These are phyloP conservation scores for Mycena indigotica DNA, from an alignment of 768 basidiomycete genomes.

Conservation along the genomic window DNA sequence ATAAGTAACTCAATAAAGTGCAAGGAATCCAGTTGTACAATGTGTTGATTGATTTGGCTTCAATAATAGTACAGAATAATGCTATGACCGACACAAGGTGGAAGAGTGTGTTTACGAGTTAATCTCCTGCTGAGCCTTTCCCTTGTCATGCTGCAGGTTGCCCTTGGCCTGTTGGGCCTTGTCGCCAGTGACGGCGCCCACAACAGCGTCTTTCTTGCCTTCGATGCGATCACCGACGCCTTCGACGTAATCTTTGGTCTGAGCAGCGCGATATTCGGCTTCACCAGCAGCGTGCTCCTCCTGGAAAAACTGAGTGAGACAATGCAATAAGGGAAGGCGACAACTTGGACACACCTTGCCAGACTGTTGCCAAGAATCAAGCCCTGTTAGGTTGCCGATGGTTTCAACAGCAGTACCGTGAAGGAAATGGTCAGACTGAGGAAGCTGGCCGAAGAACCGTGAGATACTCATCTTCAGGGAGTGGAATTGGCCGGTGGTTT, in stretches of 20 bases:
- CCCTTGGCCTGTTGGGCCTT: slow-evolving; percentile 41
- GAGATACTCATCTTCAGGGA: neutral
- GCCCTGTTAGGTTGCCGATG: slow-evolving; percentile 42
- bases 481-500: slow-evolving; percentile 23
- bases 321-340: neutral
- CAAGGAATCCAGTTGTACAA: no score
- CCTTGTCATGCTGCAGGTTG: slow-evolving; percentile 52
- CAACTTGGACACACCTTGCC: slow-evolving; percentile 27
- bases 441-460: neutral
- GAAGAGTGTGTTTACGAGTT: slow-evolving; percentile 30
- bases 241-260: slow-evolving; percentile 40
- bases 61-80: neutral
- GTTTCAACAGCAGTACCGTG: slow-evolving; percentile 20
- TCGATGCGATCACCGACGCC: slow-evolving; percentile 37
- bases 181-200: slow-evolving; percentile 42
- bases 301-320: neutral
- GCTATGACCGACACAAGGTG: neutral
- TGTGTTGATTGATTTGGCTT: neutral
- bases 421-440: neutral
- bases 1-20: no score
- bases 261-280: slow-evolving; percentile 35
- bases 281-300: slow-evolving; percentile 44
- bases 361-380: slow-evolving; percentile 33
- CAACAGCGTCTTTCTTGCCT: slow-evolving; percentile 39
- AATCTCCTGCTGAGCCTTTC: slow-evolving; percentile 46